Base-by-base conservation (phyloP, 1,284 basidiomycete genomes). In the Xerocomus minutiporus region DNA sequence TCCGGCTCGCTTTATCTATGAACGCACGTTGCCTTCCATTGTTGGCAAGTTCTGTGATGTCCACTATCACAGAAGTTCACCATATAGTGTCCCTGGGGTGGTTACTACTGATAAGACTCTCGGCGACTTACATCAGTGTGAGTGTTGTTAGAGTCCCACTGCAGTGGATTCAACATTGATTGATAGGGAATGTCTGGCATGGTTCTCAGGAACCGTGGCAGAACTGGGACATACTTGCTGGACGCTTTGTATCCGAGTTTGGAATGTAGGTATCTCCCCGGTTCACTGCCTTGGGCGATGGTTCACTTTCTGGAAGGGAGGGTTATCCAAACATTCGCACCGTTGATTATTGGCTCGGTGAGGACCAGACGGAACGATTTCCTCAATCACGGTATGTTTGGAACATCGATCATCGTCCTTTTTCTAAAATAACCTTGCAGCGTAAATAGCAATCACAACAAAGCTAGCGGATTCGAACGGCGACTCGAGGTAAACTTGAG, bases 221-320 rank as follows among this genome's bases (percentile, higher is more conserved):
- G 56, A 88, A 93, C 59, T 95, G 91, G 88, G 89, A 93, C 63
- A 83, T 81, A 47, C 79, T 95, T 13, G 77, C 87, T 0, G 91
- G 91, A 42, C 82, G 91, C 38, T 94, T 94, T 68, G 88, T 94
- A 26, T 91, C 89, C n/a, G 88, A 91, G 64, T 91, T 91, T 61
- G 88, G 88, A 59, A 91, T 91, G 91, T 88, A 62, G 58, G 85
- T 68, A 28, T 28, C 20, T 41, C 26, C 20, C 43, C 36, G 15
- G 28, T 20, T 2, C 15, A 5, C 40, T 28, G 23, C 3, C 32
- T 48, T 32, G 6, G 47, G 13, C 32, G 20, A 11, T 38, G 9
- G 38, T 32, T 60, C 51, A 49, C 26, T 48, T 52, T 28, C 25
- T 48, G 45, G 34, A 56, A 90, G 87, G 88, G 73, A 91, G 63